Base-by-base conservation (phyloP, 768 basidiomycete genomes). In the Russula lepida region DNA sequence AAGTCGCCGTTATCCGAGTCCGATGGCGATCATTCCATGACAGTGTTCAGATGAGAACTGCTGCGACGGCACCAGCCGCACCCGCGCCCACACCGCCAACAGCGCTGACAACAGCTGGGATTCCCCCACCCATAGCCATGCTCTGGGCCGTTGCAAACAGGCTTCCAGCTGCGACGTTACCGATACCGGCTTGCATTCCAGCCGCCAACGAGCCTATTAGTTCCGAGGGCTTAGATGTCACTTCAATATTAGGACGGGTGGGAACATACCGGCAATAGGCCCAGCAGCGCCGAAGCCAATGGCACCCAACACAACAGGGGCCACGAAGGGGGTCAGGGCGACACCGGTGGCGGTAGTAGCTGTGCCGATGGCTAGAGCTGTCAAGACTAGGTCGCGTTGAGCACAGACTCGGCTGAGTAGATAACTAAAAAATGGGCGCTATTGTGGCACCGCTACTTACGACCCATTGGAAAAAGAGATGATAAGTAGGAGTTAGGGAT, bases 141-240 rank as follows among this genome's bases (percentile, higher is more conserved):
- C 56, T 59, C 43, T 65, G 64, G 3, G 33, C 44, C 1, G 7
- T 8, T 17, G 64, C 62, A 43, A 63, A 59, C 0, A 48, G 4
- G 21, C 51, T 64, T 1, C 61, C 61, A 8, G 61, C 60, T 8
- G 2, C 61, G 28, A 63, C 61, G 25, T 55, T 63, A 7, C 61
- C 61, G 27, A 65, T 63, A 11, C 37, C 23, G 13, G 64, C 48
- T 35, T 64, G 64, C 5, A 50, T 30, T 4, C 35, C 27, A 6
- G 61, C 61, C 0, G 62, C 56, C 0, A 62, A 27, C 9, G 64
- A 25, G 19, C 61, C 64, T 65, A 48, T 11, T 25, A 17, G 0
- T 57, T 39, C 32, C 17, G 3, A n/a, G n/a, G 3, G 51, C 0
- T 53, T 49, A 17, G 33, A 9, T 37, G 15, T 13, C 17, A 2